phyloP scores from a whole-genome alignment of 169 alveolate species.

The Plasmodium fragile region DNA sequence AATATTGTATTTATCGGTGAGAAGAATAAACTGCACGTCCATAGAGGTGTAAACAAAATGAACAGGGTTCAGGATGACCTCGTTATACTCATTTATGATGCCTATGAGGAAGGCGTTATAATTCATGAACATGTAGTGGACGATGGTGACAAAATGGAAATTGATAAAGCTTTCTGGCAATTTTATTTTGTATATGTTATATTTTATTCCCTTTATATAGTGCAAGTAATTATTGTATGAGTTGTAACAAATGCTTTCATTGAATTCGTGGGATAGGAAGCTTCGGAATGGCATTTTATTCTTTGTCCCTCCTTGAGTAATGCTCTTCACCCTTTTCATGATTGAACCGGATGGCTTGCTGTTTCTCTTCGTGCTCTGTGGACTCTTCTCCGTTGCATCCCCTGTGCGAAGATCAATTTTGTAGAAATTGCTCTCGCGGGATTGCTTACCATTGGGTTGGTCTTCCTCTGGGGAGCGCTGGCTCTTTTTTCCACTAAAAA shows the following conservation, averaged over 20 bases:
- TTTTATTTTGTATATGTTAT: constrained; percentile 64
- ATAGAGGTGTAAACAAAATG: constrained; percentile 23
- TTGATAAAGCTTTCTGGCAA: constrained; percentile 37
- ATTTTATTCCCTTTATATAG: constrained; percentile 69
- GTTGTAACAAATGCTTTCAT: constrained; percentile 8
- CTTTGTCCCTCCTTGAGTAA: background rate
- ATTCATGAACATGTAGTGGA: constrained; percentile 63
- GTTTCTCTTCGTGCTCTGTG: background rate
- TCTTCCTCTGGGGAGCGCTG: background rate
- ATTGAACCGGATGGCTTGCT: background rate
- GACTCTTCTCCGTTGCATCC: background rate
- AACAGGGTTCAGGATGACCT: constrained; percentile 55
- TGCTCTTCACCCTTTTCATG: background rate
- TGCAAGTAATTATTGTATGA: constrained; percentile 63
- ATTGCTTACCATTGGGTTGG: background rate
- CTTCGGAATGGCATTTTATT: background rate
- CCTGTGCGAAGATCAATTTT: background rate
- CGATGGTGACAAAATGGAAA: constrained; percentile 61
- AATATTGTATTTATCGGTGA: constrained; percentile 48
- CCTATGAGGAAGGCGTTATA: constrained; percentile 71
- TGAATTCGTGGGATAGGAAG: constrained; percentile 7
- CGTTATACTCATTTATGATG: constrained; percentile 40
- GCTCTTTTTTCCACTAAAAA: background rate
- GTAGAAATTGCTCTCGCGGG: background rate
- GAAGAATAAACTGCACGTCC: constrained; percentile 23